Evolutionary conservation across 495 filamentous ascomycete species (phyloP).

Genomic region (Podospora tetraspora): DNA sequence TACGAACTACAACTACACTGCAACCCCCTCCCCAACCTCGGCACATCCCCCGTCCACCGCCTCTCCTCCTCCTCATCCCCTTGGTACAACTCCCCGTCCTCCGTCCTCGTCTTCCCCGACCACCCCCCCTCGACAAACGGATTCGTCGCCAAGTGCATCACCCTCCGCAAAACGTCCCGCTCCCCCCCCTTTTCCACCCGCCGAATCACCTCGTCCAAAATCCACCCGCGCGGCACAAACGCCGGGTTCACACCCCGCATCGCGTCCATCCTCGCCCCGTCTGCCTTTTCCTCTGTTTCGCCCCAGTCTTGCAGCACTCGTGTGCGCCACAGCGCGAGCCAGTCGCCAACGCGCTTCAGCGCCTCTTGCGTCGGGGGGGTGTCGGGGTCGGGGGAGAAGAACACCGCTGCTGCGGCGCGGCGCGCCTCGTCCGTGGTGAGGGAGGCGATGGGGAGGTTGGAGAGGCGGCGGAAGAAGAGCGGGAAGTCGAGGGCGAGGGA

Average conservation of each 20-base stretch:
- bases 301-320: slow-evolving; percentile 75
- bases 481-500: slow-evolving; percentile 81
- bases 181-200: slow-evolving; percentile 82
- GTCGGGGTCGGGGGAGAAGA: slow-evolving; percentile 60
- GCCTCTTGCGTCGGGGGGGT: slow-evolving; percentile 56
- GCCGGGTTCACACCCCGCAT: slow-evolving; percentile 91
- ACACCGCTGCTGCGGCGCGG: slow-evolving; percentile 51
- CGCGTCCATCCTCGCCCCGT: slow-evolving; percentile 55
- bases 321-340: slow-evolving; percentile 67
- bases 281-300: slow-evolving; percentile 35
- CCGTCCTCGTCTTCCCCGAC: slow-evolving; percentile 52
- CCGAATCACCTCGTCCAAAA: slow-evolving; percentile 87
- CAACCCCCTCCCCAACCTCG: slow-evolving; percentile 65
- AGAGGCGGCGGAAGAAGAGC: slow-evolving; percentile 79
- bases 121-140: slow-evolving; percentile 82
- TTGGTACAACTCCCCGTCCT: slow-evolving; percentile 30
- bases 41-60: slow-evolving; percentile 85
- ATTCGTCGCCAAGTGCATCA: slow-evolving; percentile 73
- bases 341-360: slow-evolving; percentile 58
- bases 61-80: slow-evolving; percentile 67
- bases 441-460: slow-evolving; percentile 49
- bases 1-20: slow-evolving; percentile 81
- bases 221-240: slow-evolving; percentile 84
- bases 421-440: slow-evolving; percentile 57
- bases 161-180: slow-evolving; percentile 63